Evolutionary conservation across 177 flowering plant genomes (phyloP), one percentile per base, ranked within the genome.

Genomic region (Tripterygium wilfordii): DNA sequence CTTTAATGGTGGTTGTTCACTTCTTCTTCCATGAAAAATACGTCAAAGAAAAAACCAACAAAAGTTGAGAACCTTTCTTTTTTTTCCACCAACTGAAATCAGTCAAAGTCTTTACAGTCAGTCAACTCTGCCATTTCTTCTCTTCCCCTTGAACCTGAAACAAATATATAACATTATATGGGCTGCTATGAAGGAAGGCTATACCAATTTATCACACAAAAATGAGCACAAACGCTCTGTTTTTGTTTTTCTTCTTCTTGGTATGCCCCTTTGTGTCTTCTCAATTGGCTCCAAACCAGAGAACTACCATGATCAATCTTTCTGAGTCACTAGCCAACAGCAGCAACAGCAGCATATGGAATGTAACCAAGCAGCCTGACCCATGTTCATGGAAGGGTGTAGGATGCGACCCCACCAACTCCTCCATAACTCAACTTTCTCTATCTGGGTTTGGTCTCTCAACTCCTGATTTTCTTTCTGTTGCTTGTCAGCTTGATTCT

Each of bases 331-430:
- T 74, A n/a, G n/a, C n/a, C n/a, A n/a, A n/a, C 8, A 51, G 49
- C 10, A 49, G 30, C 29, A 30, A 58, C 10, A 3, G 31, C 10
- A 17, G 48, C 1, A 13, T 27, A 8, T 77, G 83, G 82, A 45
- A 45, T 47, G 37, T 50, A 2, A 42, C 37, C 24, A 48, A 10
- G 10, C n/a, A 33, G n/a, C 42, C 65, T 24, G 45, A 72, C 55
- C 85, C 85, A 15, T 81, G 92, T 58, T 62, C 24, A 16, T 84
- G 92, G 89, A 36, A 50, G 8, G 75, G 89, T 28, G 77, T 84
- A 26, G 33, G n/a, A 0, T 84, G 92, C 70, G 49, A 24, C 38
- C 12, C 39, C 10, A 43, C 24, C 27, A 65, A 62, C 37, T 49
- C 57, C 22, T 57, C 63, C 23, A 47, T 83, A 10, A 62, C 36